Percentiles rank a stretch among this genome's conserved stretches.
Evolutionary conservation across 163 green algal genomes (phyloP).

Genomic region (Prototheca wickerhamii): DNA sequence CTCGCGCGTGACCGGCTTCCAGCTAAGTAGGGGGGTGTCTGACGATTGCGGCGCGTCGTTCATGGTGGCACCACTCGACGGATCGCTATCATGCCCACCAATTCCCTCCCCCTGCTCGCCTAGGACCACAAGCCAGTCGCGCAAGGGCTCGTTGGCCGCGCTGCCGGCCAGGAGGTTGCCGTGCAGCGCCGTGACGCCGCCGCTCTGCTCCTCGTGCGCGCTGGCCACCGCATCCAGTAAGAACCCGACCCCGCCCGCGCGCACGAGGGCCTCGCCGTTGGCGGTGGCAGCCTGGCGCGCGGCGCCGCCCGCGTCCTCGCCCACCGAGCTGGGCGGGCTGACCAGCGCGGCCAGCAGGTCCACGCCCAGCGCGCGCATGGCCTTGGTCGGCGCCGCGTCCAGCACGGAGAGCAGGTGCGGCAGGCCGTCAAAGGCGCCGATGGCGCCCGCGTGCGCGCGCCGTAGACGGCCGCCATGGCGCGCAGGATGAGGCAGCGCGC

Average conservation of each 20-base stretch:
- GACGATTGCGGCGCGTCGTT: too few relatives aligned
- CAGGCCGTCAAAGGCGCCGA: slow-evolving; percentile 71
- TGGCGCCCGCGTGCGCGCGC: slow-evolving; percentile 42
- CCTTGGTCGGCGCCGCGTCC: slow-evolving; percentile 47
- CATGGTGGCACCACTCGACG: too few relatives aligned
- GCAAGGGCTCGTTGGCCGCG: slow-evolving; percentile 25
- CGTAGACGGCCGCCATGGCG: slow-evolving; percentile 77
- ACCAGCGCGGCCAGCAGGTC: slow-evolving; percentile 65
- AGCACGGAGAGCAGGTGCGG: slow-evolving; percentile 54
- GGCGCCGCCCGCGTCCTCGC: not conserved
- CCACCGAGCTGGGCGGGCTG: slow-evolving; percentile 11
- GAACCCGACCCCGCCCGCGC: slow-evolving; percentile 60
- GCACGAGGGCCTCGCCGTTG: slow-evolving; percentile 60
- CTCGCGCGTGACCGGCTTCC: not conserved
- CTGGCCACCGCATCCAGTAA: slow-evolving; percentile 62
- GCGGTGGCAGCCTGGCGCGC: not conserved
- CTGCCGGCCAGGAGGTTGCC: slow-evolving; percentile 43
- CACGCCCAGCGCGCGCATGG: slow-evolving; percentile 60
- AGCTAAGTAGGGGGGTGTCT: not conserved
- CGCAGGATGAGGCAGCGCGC: slow-evolving; percentile 59
- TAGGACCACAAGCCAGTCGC: slow-evolving; percentile 34
- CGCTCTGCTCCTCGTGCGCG: slow-evolving; percentile 41
- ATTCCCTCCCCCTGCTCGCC: not conserved
- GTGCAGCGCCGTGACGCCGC: slow-evolving; percentile 23
- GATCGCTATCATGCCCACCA: too few relatives aligned